A percentile compares a stretch with the other conserved stretches of the same genome.
These are phyloP conservation scores for Hippophae tibetana DNA, from an alignment of 306 rosid species.

Conservation along the genomic window DNA sequence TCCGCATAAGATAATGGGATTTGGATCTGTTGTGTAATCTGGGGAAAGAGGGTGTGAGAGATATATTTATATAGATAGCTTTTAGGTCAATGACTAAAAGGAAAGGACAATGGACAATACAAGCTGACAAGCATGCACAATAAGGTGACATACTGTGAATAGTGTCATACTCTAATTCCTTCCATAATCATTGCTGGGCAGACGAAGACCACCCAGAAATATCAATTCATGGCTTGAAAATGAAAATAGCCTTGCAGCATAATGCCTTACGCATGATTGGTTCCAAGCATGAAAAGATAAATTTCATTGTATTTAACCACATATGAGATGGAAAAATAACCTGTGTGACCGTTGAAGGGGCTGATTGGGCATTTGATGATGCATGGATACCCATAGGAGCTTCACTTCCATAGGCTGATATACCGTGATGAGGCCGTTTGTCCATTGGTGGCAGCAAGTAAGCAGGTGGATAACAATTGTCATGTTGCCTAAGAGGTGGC, in stretches of 20 bases:
- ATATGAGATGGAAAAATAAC: constrained; percentile 26
- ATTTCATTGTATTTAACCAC: background rate
- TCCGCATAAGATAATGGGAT: constrained; percentile 90
- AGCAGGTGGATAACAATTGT: constrained; percentile 65
- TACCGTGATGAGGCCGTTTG: constrained; percentile 91
- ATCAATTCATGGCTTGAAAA: too few relatives aligned
- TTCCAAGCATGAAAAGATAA: too few relatives aligned
- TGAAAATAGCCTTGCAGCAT: too few relatives aligned
- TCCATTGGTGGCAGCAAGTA: constrained; percentile 72
- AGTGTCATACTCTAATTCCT: too few relatives aligned
- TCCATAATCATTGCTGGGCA: too few relatives aligned
- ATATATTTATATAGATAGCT: background rate
- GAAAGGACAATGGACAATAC: too few relatives aligned
- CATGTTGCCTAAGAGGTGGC: constrained; percentile 80
- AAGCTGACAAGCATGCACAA: too few relatives aligned
- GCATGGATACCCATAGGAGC: constrained; percentile 58
- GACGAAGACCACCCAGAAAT: too few relatives aligned
- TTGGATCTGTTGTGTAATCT: constrained; percentile 92
- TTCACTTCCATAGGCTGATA: constrained; percentile 90
- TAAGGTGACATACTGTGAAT: too few relatives aligned
- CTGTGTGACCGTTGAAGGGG: constrained; percentile 81
- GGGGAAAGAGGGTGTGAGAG: constrained; percentile 20
- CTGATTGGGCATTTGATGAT: constrained; percentile 60
- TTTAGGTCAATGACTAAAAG: background rate
- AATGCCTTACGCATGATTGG: too few relatives aligned